Conservation (phyloP, 306 rosid genomes). For the Dryas octopetala region DNA sequence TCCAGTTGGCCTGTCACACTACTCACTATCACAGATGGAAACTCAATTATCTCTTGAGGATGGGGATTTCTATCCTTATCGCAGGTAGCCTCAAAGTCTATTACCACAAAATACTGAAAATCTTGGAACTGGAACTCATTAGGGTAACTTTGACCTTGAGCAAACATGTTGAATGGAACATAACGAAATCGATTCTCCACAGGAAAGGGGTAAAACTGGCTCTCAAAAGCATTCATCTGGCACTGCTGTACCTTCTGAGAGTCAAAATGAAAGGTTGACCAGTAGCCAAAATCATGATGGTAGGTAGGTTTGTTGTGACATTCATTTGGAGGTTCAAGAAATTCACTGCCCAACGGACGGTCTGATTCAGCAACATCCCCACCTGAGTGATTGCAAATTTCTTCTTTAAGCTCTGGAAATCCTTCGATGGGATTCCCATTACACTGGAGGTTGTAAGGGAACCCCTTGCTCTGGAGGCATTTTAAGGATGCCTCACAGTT, state of each 20-base stretch:
- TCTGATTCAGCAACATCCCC: conserved; percentile 59
- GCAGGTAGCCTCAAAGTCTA: conserved; percentile 96
- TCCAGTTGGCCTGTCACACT: conserved; percentile 89
- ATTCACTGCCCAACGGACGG: conserved; percentile 45
- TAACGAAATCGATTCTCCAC: conserved; percentile 57
- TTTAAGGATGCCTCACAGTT: conserved; percentile 79
- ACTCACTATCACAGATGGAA: conserved; percentile 93
- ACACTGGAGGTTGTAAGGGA: conserved; percentile 54
- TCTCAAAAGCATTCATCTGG: conserved; percentile 67
- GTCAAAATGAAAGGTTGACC: conserved; percentile 61
- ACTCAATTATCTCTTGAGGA: conserved; percentile 94
- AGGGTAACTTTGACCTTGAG: conserved; percentile 70
- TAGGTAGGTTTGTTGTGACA: conserved; percentile 52
- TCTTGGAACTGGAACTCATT: conserved; percentile 69
- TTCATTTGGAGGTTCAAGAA: conserved; percentile 63
- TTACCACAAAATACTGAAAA: conserved; percentile 93
- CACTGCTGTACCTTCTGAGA: conserved; percentile 73
- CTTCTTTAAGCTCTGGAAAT: conserved; percentile 47
- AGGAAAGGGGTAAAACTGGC: conserved; percentile 63
- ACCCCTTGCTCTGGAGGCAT: conserved; percentile 77
- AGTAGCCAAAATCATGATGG: conserved; percentile 59
- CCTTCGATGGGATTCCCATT: conserved; percentile 62
- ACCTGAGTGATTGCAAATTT: conserved; percentile 40
- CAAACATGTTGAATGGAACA: conserved; percentile 58
- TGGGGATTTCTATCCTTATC: conserved; percentile 83